Evolutionary conservation across 345 rosid genomes (phyloP).

Genomic region (Hibiscus trionum): DNA sequence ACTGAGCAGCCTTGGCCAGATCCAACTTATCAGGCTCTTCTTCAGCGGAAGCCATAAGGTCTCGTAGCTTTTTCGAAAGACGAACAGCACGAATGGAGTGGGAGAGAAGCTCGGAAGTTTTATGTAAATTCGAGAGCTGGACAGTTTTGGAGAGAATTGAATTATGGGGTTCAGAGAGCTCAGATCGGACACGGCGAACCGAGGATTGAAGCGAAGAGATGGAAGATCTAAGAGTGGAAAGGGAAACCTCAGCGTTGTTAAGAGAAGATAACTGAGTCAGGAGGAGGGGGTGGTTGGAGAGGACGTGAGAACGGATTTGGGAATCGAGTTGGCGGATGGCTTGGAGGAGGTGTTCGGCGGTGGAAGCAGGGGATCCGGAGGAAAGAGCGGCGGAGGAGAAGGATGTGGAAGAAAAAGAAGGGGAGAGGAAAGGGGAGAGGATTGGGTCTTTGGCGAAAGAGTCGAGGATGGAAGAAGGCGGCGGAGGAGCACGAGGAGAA

Average conservation of each 20-base stretch:
- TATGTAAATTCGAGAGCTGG: conserved; percentile 67
- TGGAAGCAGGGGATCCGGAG: conserved; percentile 98
- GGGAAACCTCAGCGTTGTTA: conserved; percentile 68
- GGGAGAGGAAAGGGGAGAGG: conserved; percentile 77
- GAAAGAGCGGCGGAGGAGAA: conserved; percentile 96
- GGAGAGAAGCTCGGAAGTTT: conserved; percentile 60
- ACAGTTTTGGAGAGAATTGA: conserved; percentile 63
- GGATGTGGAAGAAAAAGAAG: conserved; percentile 78
- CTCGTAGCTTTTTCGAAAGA: conserved; percentile 74
- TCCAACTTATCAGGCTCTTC: conserved; percentile 70
- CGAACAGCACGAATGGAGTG: conserved; percentile 79
- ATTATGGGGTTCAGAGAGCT: conserved; percentile 73
- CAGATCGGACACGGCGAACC: conserved; percentile 70
- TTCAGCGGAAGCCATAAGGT: conserved; percentile 44
- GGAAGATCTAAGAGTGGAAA: conserved; percentile 80
- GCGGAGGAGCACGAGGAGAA: conserved; percentile 23
- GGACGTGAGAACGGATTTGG: conserved; percentile 84
- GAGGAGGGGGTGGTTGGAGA: conserved; percentile 78
- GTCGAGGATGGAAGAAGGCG: conserved; percentile 51
- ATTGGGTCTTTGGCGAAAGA: conserved; percentile 65
- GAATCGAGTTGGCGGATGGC: conserved; percentile 90
- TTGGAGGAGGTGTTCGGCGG: conserved; percentile 92
- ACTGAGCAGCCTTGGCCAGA: conserved; percentile 89
- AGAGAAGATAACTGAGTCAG: conserved; percentile 87
- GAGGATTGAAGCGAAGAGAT: conserved; percentile 85